Evolutionary conservation across 2,329 filamentous ascomycete genomes (phyloP), one percentile per base, ranked within the genome.

Genomic region (Talaromyces sp.): DNA sequence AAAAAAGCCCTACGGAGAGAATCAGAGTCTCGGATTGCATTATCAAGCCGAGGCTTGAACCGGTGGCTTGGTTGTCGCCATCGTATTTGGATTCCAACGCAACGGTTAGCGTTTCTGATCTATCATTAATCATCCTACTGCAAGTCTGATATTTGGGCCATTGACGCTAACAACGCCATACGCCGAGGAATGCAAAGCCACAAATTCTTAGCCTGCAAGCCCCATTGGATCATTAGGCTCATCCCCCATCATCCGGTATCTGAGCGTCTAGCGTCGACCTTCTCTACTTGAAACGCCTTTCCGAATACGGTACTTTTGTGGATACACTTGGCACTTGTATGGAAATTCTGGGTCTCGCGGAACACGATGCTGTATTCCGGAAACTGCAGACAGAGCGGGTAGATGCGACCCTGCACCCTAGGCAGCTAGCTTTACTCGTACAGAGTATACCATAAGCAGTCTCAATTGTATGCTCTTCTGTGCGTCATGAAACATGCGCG

Each of bases 91-190:
- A 58, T 57, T 58, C 47, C 34, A 60, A 33, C 57, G 56, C 58
- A 63, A 63, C 61, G 61, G 61, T 56, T 63, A 12, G 44, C 34
- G 47, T 57, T 60, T 63, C 28, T 63, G 61, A 63, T 58, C 61
- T 58, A 47, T 23, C 23, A 23, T 23, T 23, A 23, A 23, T 23
- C 2, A 23, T 63, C 61, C 27, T 34, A 44, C 58, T 60, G 61
- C 54, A 63, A 30, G 53, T 60, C 61, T 60, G 30, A 63, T 63
- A 60, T 60, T 60, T 60, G 57, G 33, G 61, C 33, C 56, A 54
- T 42, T 40, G 4, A 31, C 40, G 47, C 60, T 55, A 47, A 47
- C 47, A 54, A 50, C 36, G 56, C 61, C 56, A 60, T 53, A 59
- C 23, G 56, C 36, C 18, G 33, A 60, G 34, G 57, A 62, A 62